Percentiles rank a stretch among this genome's conserved stretches.
Evolutionary conservation across 2,329 filamentous ascomycete species (phyloP).

Genomic region (Ascochyta fabae): DNA sequence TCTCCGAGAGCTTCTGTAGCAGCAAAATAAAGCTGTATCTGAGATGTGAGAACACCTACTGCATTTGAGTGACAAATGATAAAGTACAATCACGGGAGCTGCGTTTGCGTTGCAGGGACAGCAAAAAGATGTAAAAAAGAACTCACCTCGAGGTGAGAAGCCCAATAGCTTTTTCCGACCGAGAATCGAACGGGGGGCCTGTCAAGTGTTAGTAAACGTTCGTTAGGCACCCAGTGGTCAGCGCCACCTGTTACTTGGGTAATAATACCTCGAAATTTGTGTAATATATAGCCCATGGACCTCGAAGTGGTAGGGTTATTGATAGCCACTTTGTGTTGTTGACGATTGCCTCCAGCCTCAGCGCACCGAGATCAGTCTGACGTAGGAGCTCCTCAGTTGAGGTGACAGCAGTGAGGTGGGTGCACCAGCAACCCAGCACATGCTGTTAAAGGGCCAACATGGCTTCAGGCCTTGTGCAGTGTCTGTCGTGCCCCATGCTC

Average conservation of each 20-base stretch:
- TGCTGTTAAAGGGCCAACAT: background rate
- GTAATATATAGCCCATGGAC: background rate
- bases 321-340: background rate
- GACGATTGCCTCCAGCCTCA: background rate
- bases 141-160: background rate
- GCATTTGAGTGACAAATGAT: background rate
- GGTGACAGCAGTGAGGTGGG: background rate
- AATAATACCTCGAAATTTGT: background rate
- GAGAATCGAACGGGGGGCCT: background rate
- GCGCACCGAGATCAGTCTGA: background rate
- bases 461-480: background rate
- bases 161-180: background rate
- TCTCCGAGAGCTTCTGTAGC: too few relatives aligned
- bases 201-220: background rate
- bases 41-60: background rate
- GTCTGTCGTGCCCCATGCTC: background rate
- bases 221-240: too few relatives aligned
- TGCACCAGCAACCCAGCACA: background rate
- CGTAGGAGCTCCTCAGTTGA: background rate
- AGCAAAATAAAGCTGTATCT: too few relatives aligned
- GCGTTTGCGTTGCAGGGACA: background rate
- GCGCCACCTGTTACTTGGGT: background rate
- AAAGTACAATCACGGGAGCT: too few relatives aligned
- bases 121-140: slow-evolving; percentile 1
- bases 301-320: background rate